Base-by-base conservation (phyloP, 2,329 filamentous ascomycete species). In the Trichoderma sp. region DNA sequence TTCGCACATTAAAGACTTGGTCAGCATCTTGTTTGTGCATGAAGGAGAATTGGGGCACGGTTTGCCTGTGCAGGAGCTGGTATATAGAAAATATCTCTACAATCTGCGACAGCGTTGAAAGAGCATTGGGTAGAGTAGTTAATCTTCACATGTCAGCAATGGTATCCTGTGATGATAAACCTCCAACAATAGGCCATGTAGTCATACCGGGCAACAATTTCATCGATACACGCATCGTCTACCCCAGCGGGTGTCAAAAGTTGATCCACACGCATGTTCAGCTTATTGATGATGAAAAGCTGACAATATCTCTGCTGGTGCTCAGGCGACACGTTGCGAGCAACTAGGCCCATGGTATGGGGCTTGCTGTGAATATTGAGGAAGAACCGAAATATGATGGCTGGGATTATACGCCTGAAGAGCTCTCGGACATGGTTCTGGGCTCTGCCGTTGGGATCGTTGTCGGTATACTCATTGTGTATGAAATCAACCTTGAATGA, bases 271-370 rank as follows among this genome's bases (percentile, higher is more conserved):
- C 57, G 57, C 1, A 13, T 59, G 9, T 34, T 59, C 1, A 59
- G 57, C 30, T 59, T 59, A 23, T 59, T 59, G 57, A 59, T 59
- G 3, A 59, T 32, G 30, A 59, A 34, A 34, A 59, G 57, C n/a
- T 59, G 57, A 4, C 57, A 59, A 5, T 59, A 59, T 59, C 30
- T 59, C n/a, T 20, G 28, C 12, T 32, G 6, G 6, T 59, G 30
- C 0, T 59, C 30, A 6, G 57, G n/a, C 9, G 12, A 4, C 11
- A 59, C 57, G 4, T 59, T 59, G 0, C 57, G 57, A n/a, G 57
- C 57, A 9, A 15, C n/a, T 3, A 59, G 1, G 1, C 57, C 34
- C 57, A 59, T 59, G 6, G 57, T 59, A 20, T 59, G 57, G 8
- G 57, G 57, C 4, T 59, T 59, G 11, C 57, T 59, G 5, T 20